These are phyloP conservation scores for Aspergillus terreus DNA, from an alignment of 2,329 filamentous ascomycete genomes.

Conservation along the genomic window DNA sequence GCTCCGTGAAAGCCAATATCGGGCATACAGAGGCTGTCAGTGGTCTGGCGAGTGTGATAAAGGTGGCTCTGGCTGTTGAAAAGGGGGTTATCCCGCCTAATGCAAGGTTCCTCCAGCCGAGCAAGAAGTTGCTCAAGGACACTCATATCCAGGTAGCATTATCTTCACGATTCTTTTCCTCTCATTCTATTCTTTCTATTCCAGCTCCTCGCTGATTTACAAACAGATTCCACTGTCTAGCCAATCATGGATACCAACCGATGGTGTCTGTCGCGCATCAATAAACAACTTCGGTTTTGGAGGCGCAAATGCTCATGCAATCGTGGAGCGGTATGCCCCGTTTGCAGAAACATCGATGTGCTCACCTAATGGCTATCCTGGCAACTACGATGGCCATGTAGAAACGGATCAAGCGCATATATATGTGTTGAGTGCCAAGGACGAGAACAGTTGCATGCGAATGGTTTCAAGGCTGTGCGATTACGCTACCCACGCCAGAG, in stretches of 20 bases:
- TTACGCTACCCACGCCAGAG: neutral
- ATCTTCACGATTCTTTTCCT: too few relatives aligned
- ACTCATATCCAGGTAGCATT: too few relatives aligned
- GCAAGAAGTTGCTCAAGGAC: too few relatives aligned
- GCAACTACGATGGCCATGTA: too few relatives aligned
- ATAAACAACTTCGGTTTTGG: conserved; percentile 11
- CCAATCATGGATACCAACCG: conserved; percentile 2
- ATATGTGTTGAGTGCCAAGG: neutral
- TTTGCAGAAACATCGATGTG: too few relatives aligned
- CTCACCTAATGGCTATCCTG: too few relatives aligned
- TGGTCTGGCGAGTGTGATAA: conserved; percentile 41
- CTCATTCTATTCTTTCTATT: too few relatives aligned
- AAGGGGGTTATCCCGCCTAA: conserved; percentile 12
- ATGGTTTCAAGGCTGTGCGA: neutral
- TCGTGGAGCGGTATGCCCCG: neutral
- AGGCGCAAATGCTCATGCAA: conserved; percentile 11
- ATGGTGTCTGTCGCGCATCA: neutral
- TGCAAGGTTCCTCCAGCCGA: conserved; percentile 36
- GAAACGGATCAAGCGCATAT: neutral
- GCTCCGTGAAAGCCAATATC: conserved; percentile 11
- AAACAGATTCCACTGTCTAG: neutral
- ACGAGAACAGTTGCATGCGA: neutral
- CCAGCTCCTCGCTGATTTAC: too few relatives aligned
- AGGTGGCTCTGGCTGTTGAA: conserved; percentile 41
- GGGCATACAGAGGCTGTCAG: conserved; percentile 28